Conservation (phyloP, 2,329 filamentous ascomycete genomes). For the Pseudogymnoascus sp. region DNA sequence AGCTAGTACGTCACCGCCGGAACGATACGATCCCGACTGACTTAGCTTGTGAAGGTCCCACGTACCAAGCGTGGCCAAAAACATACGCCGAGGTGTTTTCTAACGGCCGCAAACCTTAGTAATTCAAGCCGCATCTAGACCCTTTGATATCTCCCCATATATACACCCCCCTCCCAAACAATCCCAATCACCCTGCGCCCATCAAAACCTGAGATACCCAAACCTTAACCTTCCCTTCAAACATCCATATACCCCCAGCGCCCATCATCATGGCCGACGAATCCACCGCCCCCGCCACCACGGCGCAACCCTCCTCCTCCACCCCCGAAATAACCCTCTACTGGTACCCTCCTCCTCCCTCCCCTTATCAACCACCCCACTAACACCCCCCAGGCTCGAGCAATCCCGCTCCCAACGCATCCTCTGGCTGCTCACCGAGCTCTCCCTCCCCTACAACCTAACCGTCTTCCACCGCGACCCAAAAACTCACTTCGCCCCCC, state of each 20-base stretch:
- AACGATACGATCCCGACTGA: not conserved
- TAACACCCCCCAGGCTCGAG: constrained; percentile 43
- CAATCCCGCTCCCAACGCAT: constrained; percentile 58
- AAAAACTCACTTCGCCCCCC: constrained; percentile 58
- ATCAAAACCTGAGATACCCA: constrained; percentile 1
- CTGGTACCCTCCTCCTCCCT: not conserved
- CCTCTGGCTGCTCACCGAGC: constrained; percentile 61
- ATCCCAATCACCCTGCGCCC: not conserved
- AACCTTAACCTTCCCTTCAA: not conserved
- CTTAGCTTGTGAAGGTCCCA: not conserved
- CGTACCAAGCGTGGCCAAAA: not conserved
- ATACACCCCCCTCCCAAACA: not conserved
- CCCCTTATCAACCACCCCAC: not conserved
- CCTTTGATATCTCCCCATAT: constrained; percentile 1
- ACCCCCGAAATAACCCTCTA: not conserved
- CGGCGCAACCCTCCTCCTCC: not conserved
- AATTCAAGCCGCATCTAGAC: not conserved
- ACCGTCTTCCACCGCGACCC: constrained; percentile 65
- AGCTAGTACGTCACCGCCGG: not conserved
- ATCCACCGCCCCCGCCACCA: not conserved
- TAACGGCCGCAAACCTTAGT: not conserved
- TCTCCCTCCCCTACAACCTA: constrained; percentile 68
- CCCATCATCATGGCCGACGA: not conserved
- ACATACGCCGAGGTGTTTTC: not conserved
- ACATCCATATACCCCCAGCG: not conserved